These are phyloP conservation scores for peach (Prunus persica) DNA, from an alignment of 306 rosid species.

Conservation along the genomic window Prunus_persica_NCBIv2 NC_034009.1:37437501-37438000, in stretches of 20 bases:
- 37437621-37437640: neutral
- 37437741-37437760: constrained; percentile 35
- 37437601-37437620: neutral
- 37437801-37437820: constrained; percentile 94
- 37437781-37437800: constrained; percentile 85
- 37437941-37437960: constrained; percentile 72
- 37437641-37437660: constrained; percentile 54
- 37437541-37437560: neutral
- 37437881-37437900: constrained; percentile 57
- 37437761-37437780: constrained; percentile 84
- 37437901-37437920: constrained; percentile 32
- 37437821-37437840: constrained; percentile 67
- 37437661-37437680: constrained; percentile 74
- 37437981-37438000: constrained; percentile 97
- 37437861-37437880: constrained; percentile 77
- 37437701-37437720: constrained; percentile 24
- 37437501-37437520: constrained; percentile 16
- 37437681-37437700: constrained; percentile 40
- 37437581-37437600: neutral
- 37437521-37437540: constrained; percentile 1
- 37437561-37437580: constrained; percentile 5
- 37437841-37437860: constrained; percentile 45
- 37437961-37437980: constrained; percentile 91
- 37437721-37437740: constrained; percentile 7
- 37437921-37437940: constrained; percentile 57